These are phyloP conservation scores for Coemansia sp. DNA, from an alignment of 192 early-diverging fungal genomes.

Conservation along the genomic window DNA sequence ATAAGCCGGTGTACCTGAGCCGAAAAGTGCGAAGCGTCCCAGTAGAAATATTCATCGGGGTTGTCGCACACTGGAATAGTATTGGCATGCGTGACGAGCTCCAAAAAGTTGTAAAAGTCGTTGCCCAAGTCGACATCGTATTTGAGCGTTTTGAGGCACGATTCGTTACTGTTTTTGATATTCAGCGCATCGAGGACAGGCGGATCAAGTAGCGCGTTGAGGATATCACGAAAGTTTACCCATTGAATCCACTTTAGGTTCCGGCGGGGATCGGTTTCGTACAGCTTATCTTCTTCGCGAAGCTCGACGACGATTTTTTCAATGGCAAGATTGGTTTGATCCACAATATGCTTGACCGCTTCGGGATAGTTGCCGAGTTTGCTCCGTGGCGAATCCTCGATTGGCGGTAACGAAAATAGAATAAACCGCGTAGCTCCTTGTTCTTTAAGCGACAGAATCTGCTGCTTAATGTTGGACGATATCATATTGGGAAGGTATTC, in stretches of 20 bases:
- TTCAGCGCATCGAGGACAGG: constrained; percentile 40
- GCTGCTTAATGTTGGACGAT: constrained; percentile 35
- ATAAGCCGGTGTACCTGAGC: constrained; percentile 44
- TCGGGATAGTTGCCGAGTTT: constrained; percentile 51
- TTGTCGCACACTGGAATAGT: constrained; percentile 52
- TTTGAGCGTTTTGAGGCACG: constrained; percentile 44
- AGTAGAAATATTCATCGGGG: constrained; percentile 53
- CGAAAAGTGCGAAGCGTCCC: constrained; percentile 53
- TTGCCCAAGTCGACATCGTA: constrained; percentile 51
- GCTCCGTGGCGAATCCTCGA: constrained; percentile 52
- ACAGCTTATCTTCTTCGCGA: constrained; percentile 39
- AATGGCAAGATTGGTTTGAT: constrained; percentile 37
- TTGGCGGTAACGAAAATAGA: constrained; percentile 50
- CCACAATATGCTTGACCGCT: constrained; percentile 32
- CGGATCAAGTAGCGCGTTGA: constrained; percentile 31
- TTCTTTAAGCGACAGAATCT: constrained; percentile 47
- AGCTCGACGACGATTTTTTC: constrained; percentile 43
- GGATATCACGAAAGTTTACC: constrained; percentile 46
- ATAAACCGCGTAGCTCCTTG: constrained; percentile 42
- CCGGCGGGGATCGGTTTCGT: constrained; percentile 33
- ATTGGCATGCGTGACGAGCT: constrained; percentile 52
- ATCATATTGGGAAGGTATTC: constrained; percentile 49
- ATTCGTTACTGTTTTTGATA: constrained; percentile 37
- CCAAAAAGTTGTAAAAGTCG: constrained; percentile 55
- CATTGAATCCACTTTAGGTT: constrained; percentile 48